Base-by-base conservation (phyloP, 805 yeast species). In the Monosporozyma unispora region DNA sequence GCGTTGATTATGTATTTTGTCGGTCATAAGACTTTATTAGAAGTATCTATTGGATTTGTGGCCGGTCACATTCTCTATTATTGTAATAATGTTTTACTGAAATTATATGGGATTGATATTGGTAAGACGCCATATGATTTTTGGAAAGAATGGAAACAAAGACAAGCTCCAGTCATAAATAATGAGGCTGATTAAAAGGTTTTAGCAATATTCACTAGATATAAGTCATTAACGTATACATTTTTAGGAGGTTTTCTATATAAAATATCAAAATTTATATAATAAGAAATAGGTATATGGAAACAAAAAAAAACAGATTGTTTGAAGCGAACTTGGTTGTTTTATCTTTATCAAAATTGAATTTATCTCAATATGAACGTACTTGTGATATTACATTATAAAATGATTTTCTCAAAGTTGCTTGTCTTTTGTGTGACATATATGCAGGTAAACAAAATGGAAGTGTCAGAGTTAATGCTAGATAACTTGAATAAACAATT, bases 401-500 rank as follows among this genome's bases (percentile, higher is more conserved):
- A 19, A 43, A 28, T 44, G 37, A 27, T 31, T 14, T 18, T 4
- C 19, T 18, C 11, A 12, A 14, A 27, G 16, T 16, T 9, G 22
- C 1, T 11, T 44, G 28, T 12, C 35, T 22, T 27, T 55, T 48
- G 35, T 52, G 55, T 12, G 63, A 56, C 27, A 45, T 50, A 41
- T 61, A 58, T 29, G 63, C 64, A 9, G 69, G 64, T 19, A 62
- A 37, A 3, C 50, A 49, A 49, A 64, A 64, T 9, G 69, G 69
- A 27, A 62, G 37, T 14, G 61, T 55, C 19, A 64, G 47, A 19
- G 63, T 61, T 29, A 63, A 46, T 14, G 62, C 52, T 18, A 64
- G 45, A 49, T 63, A 63, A 14, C 42, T 19, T 28, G 35, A 19
- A 39, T 46, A 46, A 19, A 46, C 6, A 12, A 21, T 14, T 22